phyloP scores from a whole-genome alignment of 495 filamentous ascomycete species.

The Annulohypoxylon bovei region DNA sequence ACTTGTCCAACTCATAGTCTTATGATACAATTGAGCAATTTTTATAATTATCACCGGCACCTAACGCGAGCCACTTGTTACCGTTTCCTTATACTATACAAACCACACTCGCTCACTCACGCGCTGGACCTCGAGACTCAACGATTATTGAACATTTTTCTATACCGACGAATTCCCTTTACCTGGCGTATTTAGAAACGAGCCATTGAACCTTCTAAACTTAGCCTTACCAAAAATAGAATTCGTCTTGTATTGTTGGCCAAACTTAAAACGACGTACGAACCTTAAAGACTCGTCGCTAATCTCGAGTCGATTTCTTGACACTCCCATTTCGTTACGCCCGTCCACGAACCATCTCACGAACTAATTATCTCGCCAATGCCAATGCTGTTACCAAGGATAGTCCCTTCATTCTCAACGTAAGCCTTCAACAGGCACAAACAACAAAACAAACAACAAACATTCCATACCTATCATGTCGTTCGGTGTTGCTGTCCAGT shows the following conservation, averaged over 20 bases:
- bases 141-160: conserved; percentile 13
- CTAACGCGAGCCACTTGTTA: conserved; percentile 2
- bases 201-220: background rate
- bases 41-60: conserved; percentile 19
- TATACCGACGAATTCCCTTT: conserved; percentile 8
- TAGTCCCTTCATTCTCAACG: conserved; percentile 1
- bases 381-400: conserved; percentile 29
- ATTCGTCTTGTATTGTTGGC: conserved; percentile 18
- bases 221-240: conserved; percentile 8
- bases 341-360: background rate
- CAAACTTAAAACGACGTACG: conserved; percentile 6
- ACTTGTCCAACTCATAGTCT: conserved; percentile 14
- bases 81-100: conserved; percentile 9
- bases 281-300: background rate
- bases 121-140: conserved; percentile 13
- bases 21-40: conserved; percentile 20
- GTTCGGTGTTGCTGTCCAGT: conserved; percentile 69
- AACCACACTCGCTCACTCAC: conserved; percentile 6
- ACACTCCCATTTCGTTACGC: background rate
- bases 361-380: conserved; percentile 24
- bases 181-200: conserved; percentile 4
- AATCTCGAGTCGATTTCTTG: background rate
- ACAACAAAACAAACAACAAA: no score
- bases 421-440: conserved; percentile 30
- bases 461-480: conserved; percentile 55